Conservation (phyloP, 805 yeast genomes). For the Candida coleopterorum region DNA sequence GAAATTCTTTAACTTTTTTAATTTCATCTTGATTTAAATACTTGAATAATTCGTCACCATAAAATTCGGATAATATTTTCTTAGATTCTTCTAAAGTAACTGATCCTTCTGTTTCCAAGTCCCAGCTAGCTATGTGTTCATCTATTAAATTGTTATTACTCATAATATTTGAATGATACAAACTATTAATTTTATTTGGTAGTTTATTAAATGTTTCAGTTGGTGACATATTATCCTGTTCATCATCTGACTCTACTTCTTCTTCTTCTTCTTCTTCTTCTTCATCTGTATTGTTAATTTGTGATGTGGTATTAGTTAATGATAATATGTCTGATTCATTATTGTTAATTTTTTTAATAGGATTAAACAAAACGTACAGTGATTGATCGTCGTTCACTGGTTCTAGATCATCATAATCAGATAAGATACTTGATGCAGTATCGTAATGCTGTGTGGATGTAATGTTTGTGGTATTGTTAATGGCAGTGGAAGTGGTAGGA, state of each 20-base stretch:
- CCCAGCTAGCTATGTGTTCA: conserved; percentile 36
- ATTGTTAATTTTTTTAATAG: conserved; percentile 9
- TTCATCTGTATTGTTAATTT: conserved; percentile 3
- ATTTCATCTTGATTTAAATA: conserved; percentile 20
- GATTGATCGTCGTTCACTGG: conserved; percentile 13
- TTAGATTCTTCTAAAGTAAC: conserved; percentile 8
- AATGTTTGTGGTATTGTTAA: too few relatives aligned
- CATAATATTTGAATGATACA: conserved; percentile 14
- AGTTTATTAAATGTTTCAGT: conserved; percentile 7
- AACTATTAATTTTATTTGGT: conserved; percentile 15
- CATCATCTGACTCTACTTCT: conserved; percentile 12
- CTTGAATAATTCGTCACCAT: conserved; percentile 28
- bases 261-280: conserved; percentile 7
- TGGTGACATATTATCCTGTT: conserved; percentile 4
- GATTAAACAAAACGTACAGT: conserved; percentile 25
- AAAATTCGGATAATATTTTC: conserved; percentile 16
- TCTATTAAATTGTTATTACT: conserved; percentile 18
- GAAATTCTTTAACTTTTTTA: conserved; percentile 21
- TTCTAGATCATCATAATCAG: conserved; percentile 11
- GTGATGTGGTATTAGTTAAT: conserved; percentile 16
- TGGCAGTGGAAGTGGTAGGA: too few relatives aligned
- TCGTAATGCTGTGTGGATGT: conserved; percentile 8
- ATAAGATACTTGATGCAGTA: conserved; percentile 15
- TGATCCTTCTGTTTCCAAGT: conserved; percentile 22
- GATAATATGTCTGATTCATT: conserved; percentile 25